A percentile compares a stretch with the other conserved stretches of the same genome.
Evolutionary conservation across 2,329 filamentous ascomycete species (phyloP).

Genomic region (Harringtonia aguacate): DNA sequence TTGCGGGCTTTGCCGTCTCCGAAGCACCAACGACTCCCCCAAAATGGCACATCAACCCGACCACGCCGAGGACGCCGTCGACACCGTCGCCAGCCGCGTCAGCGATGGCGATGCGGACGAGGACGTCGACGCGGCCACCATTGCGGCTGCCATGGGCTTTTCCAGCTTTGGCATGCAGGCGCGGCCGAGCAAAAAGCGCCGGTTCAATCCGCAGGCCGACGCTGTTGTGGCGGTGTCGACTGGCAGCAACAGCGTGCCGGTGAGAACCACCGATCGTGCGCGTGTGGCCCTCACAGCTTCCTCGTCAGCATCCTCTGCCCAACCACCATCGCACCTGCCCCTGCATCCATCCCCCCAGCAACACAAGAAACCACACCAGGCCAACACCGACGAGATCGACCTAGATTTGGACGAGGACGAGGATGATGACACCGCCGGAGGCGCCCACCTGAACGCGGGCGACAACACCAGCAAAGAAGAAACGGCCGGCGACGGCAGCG

Average conservation of each 20-base stretch:
- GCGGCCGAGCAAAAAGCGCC: slow-evolving; percentile 51
- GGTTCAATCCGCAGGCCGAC: slow-evolving; percentile 48
- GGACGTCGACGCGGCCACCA: slow-evolving; percentile 35
- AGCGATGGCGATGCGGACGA: slow-evolving; percentile 8
- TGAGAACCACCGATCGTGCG: not conserved
- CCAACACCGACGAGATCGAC: slow-evolving; percentile 34
- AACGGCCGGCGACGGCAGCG: slow-evolving; percentile 2
- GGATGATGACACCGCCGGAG: slow-evolving; percentile 5
- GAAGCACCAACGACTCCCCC: not conserved
- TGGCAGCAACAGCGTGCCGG: slow-evolving; percentile 2
- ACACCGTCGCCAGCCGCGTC: not conserved
- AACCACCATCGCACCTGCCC: slow-evolving; percentile 11
- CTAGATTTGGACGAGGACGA: slow-evolving; percentile 26
- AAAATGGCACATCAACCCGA: not conserved
- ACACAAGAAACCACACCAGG: not conserved
- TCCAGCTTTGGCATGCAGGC: slow-evolving; percentile 52
- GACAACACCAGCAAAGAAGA: too few species aligned
- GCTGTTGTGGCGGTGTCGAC: slow-evolving; percentile 28
- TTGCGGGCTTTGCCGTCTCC: not conserved
- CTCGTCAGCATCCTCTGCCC: slow-evolving; percentile 2
- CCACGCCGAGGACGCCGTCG: not conserved
- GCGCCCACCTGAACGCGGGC: too few species aligned
- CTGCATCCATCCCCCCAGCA: slow-evolving; percentile 6
- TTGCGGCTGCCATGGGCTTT: slow-evolving; percentile 64
- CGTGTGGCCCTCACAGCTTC: not conserved